phyloP scores from a whole-genome alignment of 768 basidiomycete species.

The Hypsizygus marmoreus region DNA sequence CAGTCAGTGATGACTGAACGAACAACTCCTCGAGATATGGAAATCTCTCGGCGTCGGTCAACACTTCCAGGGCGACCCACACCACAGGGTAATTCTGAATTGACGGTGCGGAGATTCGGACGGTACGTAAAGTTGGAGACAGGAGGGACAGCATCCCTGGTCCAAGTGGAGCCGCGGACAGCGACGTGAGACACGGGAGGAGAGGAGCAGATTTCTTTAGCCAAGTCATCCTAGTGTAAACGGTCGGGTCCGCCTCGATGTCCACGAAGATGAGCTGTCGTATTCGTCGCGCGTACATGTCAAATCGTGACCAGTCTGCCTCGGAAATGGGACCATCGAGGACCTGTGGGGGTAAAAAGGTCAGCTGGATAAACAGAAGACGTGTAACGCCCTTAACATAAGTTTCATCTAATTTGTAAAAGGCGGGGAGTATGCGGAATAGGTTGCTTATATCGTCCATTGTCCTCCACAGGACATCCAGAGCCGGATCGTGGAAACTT shows the following conservation, averaged over 20 bases:
- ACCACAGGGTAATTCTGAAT: neutral
- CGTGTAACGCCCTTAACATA: conserved; percentile 4
- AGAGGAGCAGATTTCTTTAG: conserved; percentile 5
- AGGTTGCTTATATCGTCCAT: conserved; percentile 7
- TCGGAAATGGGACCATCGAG: conserved; percentile 6
- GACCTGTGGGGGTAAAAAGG: neutral
- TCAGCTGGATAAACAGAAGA: neutral
- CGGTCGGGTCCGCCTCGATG: conserved; percentile 1
- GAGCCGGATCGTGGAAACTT: too few species aligned
- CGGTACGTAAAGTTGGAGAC: neutral
- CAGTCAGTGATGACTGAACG: neutral
- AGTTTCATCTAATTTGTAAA: neutral
- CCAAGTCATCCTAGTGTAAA: conserved; percentile 8
- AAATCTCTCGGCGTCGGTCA: neutral
- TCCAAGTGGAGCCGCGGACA: conserved; percentile 2
- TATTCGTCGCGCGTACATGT: conserved; percentile 9
- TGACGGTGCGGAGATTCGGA: neutral
- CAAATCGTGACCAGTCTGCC: conserved; percentile 5
- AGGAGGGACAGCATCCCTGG: conserved; percentile 9
- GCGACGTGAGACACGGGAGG: neutral
- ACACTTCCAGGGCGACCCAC: conserved; percentile 3
- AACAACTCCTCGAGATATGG: neutral
- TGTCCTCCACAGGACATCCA: too few species aligned
- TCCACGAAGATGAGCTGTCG: conserved; percentile 6
- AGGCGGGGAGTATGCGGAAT: conserved; percentile 7